These are phyloP conservation scores for Draba incana DNA, from an alignment of 345 rosid species.

Conservation along the genomic window DNA sequence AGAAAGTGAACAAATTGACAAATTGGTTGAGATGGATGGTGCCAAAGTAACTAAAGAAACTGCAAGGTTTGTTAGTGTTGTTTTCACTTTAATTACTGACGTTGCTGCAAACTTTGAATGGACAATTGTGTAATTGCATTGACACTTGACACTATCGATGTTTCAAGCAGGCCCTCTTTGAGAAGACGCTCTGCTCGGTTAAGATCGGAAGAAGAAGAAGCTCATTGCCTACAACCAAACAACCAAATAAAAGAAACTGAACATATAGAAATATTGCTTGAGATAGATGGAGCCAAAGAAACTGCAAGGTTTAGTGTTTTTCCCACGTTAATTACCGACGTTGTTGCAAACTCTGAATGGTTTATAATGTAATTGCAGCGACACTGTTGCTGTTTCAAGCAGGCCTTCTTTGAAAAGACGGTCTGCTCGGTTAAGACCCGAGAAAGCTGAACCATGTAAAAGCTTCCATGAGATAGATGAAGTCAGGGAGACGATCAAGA, in stretches of 20 bases:
- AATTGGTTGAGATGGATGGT: conserved; percentile 24
- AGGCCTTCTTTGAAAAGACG: conserved; percentile 41
- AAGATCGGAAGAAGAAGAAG: conserved; percentile 24
- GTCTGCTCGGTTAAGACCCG: conserved; percentile 35
- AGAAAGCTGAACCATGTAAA: conserved; percentile 32
- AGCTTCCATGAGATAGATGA: conserved; percentile 23
- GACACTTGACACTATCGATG: conserved; percentile 15
- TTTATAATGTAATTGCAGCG: conserved; percentile 8
- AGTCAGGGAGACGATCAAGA: conserved; percentile 35
- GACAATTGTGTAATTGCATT: conserved; percentile 13
- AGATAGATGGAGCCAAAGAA: conserved; percentile 38
- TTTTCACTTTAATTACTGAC: background rate
- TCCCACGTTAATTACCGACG: background rate
- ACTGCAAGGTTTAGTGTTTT: conserved; percentile 44
- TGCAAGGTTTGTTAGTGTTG: conserved; percentile 47
- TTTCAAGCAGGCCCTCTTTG: conserved; percentile 32
- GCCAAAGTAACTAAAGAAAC: conserved; percentile 41
- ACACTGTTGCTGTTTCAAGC: conserved; percentile 21
- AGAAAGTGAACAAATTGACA: conserved; percentile 32
- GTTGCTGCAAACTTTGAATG: conserved; percentile 8
- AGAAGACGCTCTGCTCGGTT: conserved; percentile 43
- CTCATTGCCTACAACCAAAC: no score
- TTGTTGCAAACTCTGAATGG: conserved; percentile 10
- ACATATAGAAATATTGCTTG: conserved; percentile 21
- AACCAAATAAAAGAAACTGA: conserved; percentile 18